Conservation (phyloP, 352 stramenopile genomes). For the Globisporangium parvum region DNA sequence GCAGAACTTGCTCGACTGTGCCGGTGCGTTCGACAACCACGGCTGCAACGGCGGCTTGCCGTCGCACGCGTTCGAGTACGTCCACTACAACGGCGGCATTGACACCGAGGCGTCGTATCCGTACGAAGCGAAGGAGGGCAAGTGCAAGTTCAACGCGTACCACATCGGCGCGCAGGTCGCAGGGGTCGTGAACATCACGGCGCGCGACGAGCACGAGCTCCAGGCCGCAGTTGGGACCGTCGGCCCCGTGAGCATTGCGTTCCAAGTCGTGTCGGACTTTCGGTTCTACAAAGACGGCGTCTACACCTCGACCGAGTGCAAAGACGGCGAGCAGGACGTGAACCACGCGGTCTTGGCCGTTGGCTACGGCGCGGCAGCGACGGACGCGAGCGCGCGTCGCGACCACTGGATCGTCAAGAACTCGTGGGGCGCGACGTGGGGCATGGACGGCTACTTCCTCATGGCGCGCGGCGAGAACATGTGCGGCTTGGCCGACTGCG, state of each 20-base stretch:
- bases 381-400: conserved; percentile 30
- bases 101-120: conserved; percentile 76
- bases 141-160: conserved; percentile 78
- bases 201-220: conserved; percentile 70
- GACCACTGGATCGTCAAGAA: conserved; percentile 98
- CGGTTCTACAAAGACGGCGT: conserved; percentile 87
- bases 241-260: conserved; percentile 80
- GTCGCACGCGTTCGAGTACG: conserved; percentile 96
- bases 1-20: conserved; percentile 97
- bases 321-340: conserved; percentile 77
- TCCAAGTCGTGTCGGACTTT: conserved; percentile 87
- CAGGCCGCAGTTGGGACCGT: conserved; percentile 52
- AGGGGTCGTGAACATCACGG: conserved; percentile 82
- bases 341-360: conserved; percentile 94
- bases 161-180: conserved; percentile 68
- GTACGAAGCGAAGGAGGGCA: conserved; percentile 69
- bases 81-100: conserved; percentile 88
- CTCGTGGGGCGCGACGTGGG: conserved; percentile 91
- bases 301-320: conserved; percentile 81
- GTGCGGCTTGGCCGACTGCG: conserved; percentile 85
- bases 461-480: conserved; percentile 89
- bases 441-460: conserved; percentile 94
- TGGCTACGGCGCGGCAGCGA: conserved; percentile 90
- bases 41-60: conserved; percentile 96
- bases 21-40: conserved; percentile 89